These are phyloP conservation scores for Yamadazyma atlantica DNA, from an alignment of 1,139 yeast species.

Conservation along the genomic window DNA sequence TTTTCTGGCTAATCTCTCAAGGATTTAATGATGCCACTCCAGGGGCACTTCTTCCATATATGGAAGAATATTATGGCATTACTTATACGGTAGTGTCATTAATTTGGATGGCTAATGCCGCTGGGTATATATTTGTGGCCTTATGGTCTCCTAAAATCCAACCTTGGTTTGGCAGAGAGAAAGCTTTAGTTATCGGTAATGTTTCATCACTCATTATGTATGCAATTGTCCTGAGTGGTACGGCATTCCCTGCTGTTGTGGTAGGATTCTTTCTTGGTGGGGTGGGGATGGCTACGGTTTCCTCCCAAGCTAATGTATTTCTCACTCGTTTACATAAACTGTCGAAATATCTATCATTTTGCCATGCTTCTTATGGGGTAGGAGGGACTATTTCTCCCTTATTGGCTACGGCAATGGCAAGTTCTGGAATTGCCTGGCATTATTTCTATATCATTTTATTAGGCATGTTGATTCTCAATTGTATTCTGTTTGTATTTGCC, in stretches of 20 bases:
- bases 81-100: conserved; percentile 41
- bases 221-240: conserved; percentile 37
- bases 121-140: conserved; percentile 45
- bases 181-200: conserved; percentile 37
- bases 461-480: conserved; percentile 33
- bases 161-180: conserved; percentile 39
- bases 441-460: conserved; percentile 50
- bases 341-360: conserved; percentile 49
- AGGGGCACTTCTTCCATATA: conserved; percentile 47
- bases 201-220: conserved; percentile 35
- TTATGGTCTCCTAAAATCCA: conserved; percentile 38
- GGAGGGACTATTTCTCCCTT: conserved; percentile 66
- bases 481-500: conserved; percentile 27
- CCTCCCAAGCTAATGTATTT: conserved; percentile 58
- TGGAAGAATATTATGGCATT: conserved; percentile 35
- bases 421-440: conserved; percentile 52
- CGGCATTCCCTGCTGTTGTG: conserved; percentile 42
- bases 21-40: conserved; percentile 50
- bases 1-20: conserved; percentile 36
- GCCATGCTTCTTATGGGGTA: conserved; percentile 61
- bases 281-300: conserved; percentile 52
- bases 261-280: conserved; percentile 60
- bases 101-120: conserved; percentile 46
- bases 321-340: conserved; percentile 49
- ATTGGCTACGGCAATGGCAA: conserved; percentile 53